phyloP scores from a whole-genome alignment of 768 basidiomycete genomes.

The Auricularia sp. region DNA sequence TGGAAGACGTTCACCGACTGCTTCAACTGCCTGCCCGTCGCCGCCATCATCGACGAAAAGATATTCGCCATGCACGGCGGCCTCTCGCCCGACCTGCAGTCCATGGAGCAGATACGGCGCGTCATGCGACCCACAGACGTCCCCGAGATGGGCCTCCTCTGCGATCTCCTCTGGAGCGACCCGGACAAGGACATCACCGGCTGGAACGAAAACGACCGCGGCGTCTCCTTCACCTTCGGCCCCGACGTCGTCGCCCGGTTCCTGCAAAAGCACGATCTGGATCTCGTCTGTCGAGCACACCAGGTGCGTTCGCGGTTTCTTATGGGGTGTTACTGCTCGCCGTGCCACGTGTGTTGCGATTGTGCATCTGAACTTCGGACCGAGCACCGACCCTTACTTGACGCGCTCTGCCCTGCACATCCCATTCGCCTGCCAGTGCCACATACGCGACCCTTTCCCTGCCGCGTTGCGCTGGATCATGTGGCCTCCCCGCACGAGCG shows the following conservation, averaged over 20 bases:
- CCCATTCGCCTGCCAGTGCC: too few species aligned
- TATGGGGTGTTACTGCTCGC: background rate
- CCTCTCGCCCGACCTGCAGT: conserved; percentile 91
- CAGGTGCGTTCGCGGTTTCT: background rate
- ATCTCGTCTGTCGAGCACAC: conserved; percentile 95
- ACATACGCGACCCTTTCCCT: too few species aligned
- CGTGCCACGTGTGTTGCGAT: background rate
- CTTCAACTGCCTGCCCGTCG: conserved; percentile 98
- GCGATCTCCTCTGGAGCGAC: conserved; percentile 97
- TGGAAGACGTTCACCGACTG: conserved; percentile 99
- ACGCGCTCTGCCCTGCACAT: background rate
- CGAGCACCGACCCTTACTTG: background rate
- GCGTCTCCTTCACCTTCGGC: conserved; percentile 97
- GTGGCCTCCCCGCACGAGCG: too few species aligned
- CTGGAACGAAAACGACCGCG: conserved; percentile 98
- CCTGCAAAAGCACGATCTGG: conserved; percentile 99
- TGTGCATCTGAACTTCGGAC: too few species aligned
- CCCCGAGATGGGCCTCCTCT: conserved; percentile 90
- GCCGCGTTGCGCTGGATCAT: too few species aligned
- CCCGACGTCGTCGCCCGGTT: conserved; percentile 97
- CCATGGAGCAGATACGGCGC: conserved; percentile 98
- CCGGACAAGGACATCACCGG: conserved; percentile 99
- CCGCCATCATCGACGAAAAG: conserved; percentile 99
- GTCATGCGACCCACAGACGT: conserved; percentile 99
- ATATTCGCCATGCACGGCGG: conserved; percentile 99